A percentile compares a stretch with the other conserved stretches of the same genome.
Conservation (phyloP, 257 asterid genomes). For the Jacaranda copaia region DNA sequence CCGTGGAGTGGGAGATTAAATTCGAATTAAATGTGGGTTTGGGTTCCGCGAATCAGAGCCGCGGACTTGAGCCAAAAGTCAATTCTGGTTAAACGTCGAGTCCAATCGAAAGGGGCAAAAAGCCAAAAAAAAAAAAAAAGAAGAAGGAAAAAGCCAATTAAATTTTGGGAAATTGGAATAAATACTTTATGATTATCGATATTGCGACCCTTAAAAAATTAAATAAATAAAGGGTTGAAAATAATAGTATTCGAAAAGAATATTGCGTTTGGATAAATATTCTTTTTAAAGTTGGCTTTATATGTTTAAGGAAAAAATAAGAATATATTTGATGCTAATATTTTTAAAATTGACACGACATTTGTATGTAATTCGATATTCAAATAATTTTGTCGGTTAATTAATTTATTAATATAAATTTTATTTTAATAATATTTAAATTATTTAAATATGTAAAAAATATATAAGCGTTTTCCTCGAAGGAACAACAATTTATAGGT, state of each 20-base stretch:
- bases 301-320: not conserved
- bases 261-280: slow-evolving; percentile 23
- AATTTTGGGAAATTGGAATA: slow-evolving; percentile 17
- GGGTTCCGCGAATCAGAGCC: slow-evolving; percentile 46
- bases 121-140: not conserved
- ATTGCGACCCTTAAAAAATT: not conserved
- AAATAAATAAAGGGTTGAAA: not conserved
- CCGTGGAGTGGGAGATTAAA: slow-evolving; percentile 37
- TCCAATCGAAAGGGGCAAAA: slow-evolving; percentile 34
- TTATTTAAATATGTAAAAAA: too few species aligned
- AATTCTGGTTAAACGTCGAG: slow-evolving; percentile 45
- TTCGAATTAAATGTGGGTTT: slow-evolving; percentile 39
- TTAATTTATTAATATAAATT: not conserved
- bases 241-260: slow-evolving; percentile 30
- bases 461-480: too few species aligned
- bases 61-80: slow-evolving; percentile 43
- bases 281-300: slow-evolving; percentile 23
- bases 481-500: too few species aligned
- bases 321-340: not conserved
- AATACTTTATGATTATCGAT: slow-evolving; percentile 6
- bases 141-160: not conserved
- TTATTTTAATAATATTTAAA: not conserved
- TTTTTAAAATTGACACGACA: not conserved
- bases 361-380: not conserved
- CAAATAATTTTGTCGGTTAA: too few species aligned